A percentile compares a stretch with the other conserved stretches of the same genome.
These are phyloP conservation scores for Salix exigua DNA, from an alignment of 345 rosid genomes.

Conservation along the genomic window DNA sequence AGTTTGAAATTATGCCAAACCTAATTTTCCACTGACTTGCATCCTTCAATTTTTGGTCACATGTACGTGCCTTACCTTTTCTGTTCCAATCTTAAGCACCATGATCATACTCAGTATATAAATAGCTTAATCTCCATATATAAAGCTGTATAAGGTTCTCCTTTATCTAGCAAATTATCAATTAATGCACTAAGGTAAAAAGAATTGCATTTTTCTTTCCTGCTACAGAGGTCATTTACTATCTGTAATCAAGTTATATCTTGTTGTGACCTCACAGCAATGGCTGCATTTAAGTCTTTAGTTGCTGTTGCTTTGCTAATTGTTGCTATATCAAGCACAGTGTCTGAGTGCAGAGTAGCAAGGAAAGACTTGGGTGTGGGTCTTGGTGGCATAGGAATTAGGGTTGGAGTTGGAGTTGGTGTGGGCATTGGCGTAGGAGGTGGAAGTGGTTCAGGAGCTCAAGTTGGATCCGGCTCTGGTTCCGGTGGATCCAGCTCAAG, in stretches of 20 bases:
- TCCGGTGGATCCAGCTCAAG: slow-evolving; percentile 32
- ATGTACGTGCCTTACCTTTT: too few relatives aligned
- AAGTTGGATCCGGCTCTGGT: slow-evolving; percentile 38
- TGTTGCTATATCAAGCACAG: slow-evolving; percentile 14
- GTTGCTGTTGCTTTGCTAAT: slow-evolving; percentile 22
- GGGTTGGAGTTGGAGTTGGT: slow-evolving; percentile 32
- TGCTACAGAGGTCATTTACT: too few relatives aligned
- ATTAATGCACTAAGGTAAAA: too few relatives aligned
- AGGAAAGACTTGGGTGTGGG: slow-evolving; percentile 53
- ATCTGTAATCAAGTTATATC: too few relatives aligned
- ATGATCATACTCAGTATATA: too few relatives aligned
- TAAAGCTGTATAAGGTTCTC: too few relatives aligned
- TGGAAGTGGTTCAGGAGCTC: slow-evolving; percentile 39
- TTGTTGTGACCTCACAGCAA: background rate
- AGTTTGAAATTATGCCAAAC: background rate
- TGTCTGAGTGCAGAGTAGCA: slow-evolving; percentile 39
- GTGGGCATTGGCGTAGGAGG: slow-evolving; percentile 39
- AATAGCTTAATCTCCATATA: too few relatives aligned
- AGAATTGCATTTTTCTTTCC: too few relatives aligned
- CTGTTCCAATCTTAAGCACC: too few relatives aligned
- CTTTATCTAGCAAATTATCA: too few relatives aligned
- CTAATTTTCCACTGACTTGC: background rate
- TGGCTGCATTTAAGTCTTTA: slow-evolving; percentile 9
- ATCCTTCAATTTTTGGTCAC: too few relatives aligned
- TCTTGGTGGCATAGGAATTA: slow-evolving; percentile 44